Base-by-base conservation (phyloP, 257 asterid species). In the Ligustrum vulgare region DNA sequence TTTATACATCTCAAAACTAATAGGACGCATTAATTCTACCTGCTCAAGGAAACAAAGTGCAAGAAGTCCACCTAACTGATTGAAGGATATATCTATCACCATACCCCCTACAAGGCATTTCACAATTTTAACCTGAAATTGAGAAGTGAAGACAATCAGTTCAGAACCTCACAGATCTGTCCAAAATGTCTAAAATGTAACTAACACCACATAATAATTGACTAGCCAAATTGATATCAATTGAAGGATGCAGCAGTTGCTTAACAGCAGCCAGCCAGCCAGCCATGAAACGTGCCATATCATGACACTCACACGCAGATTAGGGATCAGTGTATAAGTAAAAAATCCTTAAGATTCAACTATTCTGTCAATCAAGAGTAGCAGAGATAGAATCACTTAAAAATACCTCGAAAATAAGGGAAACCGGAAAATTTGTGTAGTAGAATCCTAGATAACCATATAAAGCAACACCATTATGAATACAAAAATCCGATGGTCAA, bases 1-100 rank as follows among this genome's bases (percentile, higher is more conserved):
- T 33, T 34, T 41, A 9, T 51, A 65, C 66, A 23, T 69, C 74
- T 60, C 35, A 66, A 9, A 70, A 78, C 58, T 2, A 64, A 37
- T 60, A 68, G 62, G 22, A 51, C 2, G 25, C 54, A 18, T 51
- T 51, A 51, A 51, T 33, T 12, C 22, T 84, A 88, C 93, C 99
- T 89, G 92, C 84, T 94, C 99, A 22, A 94, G 95, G 83, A 94
- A 94, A 82, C 97, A 94, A 45, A 94, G 93, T 0, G 98, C 88
- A 72, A 91, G 84, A 75, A 94, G 91, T 66, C 99, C 99, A 72
- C 99, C 99, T 41, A 91, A 71, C 82, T 94, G 99, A 76, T 94
- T 94, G 88, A 93, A 88, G 68, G 99, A 87, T 81, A 94, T 80
- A 80, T 94, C 99, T 62, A 93, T 83, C 76, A 90, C 96, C 58